Conservation (phyloP, 2,329 filamentous ascomycete species). For the Penicillium vulpinum region DNA sequence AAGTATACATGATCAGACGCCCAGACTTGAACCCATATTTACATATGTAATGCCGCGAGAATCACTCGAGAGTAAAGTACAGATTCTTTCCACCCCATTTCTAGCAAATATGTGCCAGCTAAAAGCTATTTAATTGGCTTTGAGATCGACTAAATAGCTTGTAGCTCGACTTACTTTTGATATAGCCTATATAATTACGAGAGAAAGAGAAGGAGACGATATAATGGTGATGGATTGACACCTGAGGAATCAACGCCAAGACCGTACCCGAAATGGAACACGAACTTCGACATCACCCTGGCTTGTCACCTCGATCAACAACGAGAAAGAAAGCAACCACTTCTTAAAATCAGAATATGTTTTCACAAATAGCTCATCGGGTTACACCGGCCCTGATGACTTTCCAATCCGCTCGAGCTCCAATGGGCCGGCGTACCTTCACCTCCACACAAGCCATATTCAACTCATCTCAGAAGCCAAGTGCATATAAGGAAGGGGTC, state of each 20-base stretch:
- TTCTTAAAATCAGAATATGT: not conserved
- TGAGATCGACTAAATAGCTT: not conserved
- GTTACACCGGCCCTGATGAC: not conserved
- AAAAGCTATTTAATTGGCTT: not conserved
- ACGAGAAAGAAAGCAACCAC: not conserved
- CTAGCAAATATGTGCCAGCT: not conserved
- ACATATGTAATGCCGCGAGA: not conserved
- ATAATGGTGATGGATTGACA: not conserved
- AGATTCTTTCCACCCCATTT: not conserved
- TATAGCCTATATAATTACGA: not conserved
- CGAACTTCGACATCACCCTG: slow-evolving; percentile 16
- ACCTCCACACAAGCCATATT: slow-evolving; percentile 8
- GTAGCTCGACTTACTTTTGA: too few species aligned
- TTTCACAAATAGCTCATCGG: slow-evolving; percentile 1
- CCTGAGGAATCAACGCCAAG: slow-evolving; percentile 9
- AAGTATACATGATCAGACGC: not conserved
- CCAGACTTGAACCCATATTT: not conserved
- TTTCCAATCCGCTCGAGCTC: slow-evolving; percentile 8
- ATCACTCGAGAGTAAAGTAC: not conserved
- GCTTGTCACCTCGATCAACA: slow-evolving; percentile 7
- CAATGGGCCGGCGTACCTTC: slow-evolving; percentile 2
- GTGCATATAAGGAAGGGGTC: slow-evolving; percentile 34
- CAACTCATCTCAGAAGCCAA: slow-evolving; percentile 9
- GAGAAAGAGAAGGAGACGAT: not conserved
- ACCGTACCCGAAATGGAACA: slow-evolving; percentile 3